phyloP scores from a whole-genome alignment of 192 early-diverging fungal species.

The Coemansia sp. region DNA sequence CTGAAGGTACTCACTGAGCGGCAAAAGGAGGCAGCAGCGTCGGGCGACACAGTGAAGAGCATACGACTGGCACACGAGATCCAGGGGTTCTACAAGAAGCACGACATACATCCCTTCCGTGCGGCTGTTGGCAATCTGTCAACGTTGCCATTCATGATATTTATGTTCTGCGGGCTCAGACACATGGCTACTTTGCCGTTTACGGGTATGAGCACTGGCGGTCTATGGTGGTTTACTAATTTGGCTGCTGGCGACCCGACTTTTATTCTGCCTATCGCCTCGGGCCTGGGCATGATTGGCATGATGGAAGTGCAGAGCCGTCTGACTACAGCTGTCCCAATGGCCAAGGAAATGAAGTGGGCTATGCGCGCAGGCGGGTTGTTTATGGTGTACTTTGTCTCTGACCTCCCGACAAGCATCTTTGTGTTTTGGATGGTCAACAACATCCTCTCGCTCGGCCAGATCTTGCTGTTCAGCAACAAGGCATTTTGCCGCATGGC shows the following conservation, averaged over 20 bases:
- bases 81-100: slow-evolving; percentile 61
- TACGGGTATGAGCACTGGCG: slow-evolving; percentile 77
- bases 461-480: slow-evolving; percentile 67
- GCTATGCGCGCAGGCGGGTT: slow-evolving; percentile 55
- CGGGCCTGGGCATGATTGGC: slow-evolving; percentile 68
- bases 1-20: slow-evolving; percentile 67
- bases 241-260: slow-evolving; percentile 79
- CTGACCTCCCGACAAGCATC: slow-evolving; percentile 61
- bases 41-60: slow-evolving; percentile 60
- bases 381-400: slow-evolving; percentile 53
- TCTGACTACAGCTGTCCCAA: slow-evolving; percentile 25
- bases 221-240: slow-evolving; percentile 84
- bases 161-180: slow-evolving; percentile 80
- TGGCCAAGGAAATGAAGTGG: slow-evolving; percentile 39
- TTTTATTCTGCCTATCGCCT: slow-evolving; percentile 78
- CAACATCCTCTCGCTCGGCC: slow-evolving; percentile 70
- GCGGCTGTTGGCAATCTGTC: slow-evolving; percentile 63
- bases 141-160: slow-evolving; percentile 83
- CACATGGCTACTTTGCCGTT: slow-evolving; percentile 81
- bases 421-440: slow-evolving; percentile 87
- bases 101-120: slow-evolving; percentile 66
- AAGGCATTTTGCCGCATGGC: slow-evolving; percentile 60
- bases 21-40: slow-evolving; percentile 60
- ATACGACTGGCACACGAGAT: slow-evolving; percentile 62
- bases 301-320: slow-evolving; percentile 65